Evolutionary conservation across 2,329 filamentous ascomycete genomes (phyloP).

Genomic region (Aspergillus sp.): DNA sequence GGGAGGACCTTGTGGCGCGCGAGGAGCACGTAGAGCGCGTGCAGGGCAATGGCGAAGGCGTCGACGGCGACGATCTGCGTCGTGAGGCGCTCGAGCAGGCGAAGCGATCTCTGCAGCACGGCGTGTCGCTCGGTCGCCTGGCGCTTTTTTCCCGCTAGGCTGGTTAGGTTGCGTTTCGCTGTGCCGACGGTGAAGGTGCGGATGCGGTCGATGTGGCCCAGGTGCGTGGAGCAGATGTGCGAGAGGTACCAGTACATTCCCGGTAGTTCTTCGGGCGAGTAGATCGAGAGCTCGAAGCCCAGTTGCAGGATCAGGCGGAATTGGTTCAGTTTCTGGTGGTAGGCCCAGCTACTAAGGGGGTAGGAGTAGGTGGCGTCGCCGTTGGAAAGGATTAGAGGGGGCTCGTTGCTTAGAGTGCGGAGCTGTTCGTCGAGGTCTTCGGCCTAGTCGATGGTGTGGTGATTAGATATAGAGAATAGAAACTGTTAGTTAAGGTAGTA

Average conservation of each 20-base stretch:
- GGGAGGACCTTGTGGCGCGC: conserved; percentile 54
- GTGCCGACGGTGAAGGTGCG: conserved; percentile 58
- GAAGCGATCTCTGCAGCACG: conserved; percentile 40
- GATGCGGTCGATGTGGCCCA: conserved; percentile 71
- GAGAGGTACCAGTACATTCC: conserved; percentile 92
- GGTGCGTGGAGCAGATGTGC: conserved; percentile 66
- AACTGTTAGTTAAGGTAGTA: background rate
- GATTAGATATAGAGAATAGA: conserved; percentile 1
- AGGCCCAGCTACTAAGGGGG: conserved; percentile 83
- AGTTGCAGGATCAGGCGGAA: conserved; percentile 87
- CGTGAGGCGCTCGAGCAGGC: conserved; percentile 60
- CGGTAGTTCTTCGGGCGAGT: conserved; percentile 78
- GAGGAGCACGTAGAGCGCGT: conserved; percentile 66
- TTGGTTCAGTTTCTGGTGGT: conserved; percentile 83
- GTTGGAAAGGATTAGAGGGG: conserved; percentile 55
- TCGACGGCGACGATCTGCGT: conserved; percentile 65
- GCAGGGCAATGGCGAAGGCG: conserved; percentile 52
- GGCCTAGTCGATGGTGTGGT: conserved; percentile 32
- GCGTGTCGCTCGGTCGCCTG: conserved; percentile 26
- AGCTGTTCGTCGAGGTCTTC: conserved; percentile 73
- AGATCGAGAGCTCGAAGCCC: conserved; percentile 90
- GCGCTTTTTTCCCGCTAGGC: conserved; percentile 14
- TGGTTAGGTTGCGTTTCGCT: conserved; percentile 25
- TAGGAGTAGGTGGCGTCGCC: conserved; percentile 63
- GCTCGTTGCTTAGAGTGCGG: conserved; percentile 60